These are phyloP conservation scores for Rubia peregrina DNA, from an alignment of 305 asterid species.

Conservation along the genomic window DNA sequence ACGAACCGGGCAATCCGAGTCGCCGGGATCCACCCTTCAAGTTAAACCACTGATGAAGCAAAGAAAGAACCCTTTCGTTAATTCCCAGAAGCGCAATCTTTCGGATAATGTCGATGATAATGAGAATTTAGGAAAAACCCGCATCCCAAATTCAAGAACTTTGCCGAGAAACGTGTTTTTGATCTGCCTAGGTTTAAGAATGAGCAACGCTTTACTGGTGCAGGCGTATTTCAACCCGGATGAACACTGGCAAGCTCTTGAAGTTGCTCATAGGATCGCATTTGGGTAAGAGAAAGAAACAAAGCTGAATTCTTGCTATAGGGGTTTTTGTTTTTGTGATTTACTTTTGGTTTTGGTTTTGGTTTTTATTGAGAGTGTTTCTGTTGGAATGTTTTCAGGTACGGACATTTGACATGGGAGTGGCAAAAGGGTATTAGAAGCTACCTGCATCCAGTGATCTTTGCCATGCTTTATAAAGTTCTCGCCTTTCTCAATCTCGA, in stretches of 20 bases:
- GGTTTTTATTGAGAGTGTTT: background rate
- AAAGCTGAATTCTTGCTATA: background rate
- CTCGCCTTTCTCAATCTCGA: slow-evolving; percentile 62
- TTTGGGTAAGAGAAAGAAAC: slow-evolving; percentile 46
- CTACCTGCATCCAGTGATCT: slow-evolving; percentile 78
- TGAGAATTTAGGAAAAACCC: slow-evolving; percentile 5
- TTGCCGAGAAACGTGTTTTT: slow-evolving; percentile 31
- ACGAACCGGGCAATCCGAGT: background rate
- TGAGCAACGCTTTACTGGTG: slow-evolving; percentile 59
- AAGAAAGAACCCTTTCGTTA: slow-evolving; percentile 11
- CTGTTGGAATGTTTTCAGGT: slow-evolving; percentile 31
- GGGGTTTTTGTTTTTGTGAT: background rate
- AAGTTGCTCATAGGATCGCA: slow-evolving; percentile 44
- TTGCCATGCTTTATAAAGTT: slow-evolving; percentile 73
- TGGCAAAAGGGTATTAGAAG: slow-evolving; percentile 86
- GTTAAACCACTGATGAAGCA: slow-evolving; percentile 11
- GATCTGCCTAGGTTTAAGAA: slow-evolving; percentile 32
- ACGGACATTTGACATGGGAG: slow-evolving; percentile 98
- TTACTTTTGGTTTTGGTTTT: background rate
- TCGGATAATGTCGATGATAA: background rate
- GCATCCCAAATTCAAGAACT: background rate
- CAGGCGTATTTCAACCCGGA: slow-evolving; percentile 97
- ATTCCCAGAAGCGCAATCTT: background rate
- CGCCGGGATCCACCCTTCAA: background rate
- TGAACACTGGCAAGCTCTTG: slow-evolving; percentile 98